These are phyloP conservation scores for Arxiozyma telluris DNA, from an alignment of 1,139 yeast genomes.

Conservation along the genomic window DNA sequence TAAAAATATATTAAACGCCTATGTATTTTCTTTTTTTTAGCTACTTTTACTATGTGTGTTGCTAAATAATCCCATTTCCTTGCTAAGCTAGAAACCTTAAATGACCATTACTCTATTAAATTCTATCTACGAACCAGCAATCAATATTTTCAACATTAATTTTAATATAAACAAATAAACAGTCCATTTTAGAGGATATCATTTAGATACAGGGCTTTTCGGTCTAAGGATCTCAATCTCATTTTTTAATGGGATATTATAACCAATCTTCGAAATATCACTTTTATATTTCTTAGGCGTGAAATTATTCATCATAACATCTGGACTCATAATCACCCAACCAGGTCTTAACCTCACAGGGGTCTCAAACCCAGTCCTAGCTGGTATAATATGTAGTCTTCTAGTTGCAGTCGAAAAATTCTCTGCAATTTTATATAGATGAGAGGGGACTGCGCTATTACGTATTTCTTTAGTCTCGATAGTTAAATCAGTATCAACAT, in stretches of 20 bases:
- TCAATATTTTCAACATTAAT: background rate
- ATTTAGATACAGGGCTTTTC: constrained; percentile 52
- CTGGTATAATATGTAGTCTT: constrained; percentile 76
- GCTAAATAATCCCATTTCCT: background rate
- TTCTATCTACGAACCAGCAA: no score
- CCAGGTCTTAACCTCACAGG: constrained; percentile 74
- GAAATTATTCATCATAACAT: constrained; percentile 65
- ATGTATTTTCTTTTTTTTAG: no score
- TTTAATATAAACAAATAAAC: no score
- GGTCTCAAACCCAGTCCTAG: constrained; percentile 48
- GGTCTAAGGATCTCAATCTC: constrained; percentile 80
- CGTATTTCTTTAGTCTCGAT: constrained; percentile 39
- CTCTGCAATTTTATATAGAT: constrained; percentile 77
- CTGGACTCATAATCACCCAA: constrained; percentile 89
- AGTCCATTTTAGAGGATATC: background rate
- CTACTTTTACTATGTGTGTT: background rate
- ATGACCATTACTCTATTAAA: background rate
- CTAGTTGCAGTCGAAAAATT: constrained; percentile 77
- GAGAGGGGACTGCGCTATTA: constrained; percentile 56
- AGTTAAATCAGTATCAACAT: constrained; percentile 80
- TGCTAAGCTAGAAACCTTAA: background rate
- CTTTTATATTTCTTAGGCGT: constrained; percentile 38
- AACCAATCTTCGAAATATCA: constrained; percentile 38
- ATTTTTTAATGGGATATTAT: constrained; percentile 51
- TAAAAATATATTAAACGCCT: no score